Evolutionary conservation across 768 basidiomycete species (phyloP).

Genomic region (Amanita molliuscula): DNA sequence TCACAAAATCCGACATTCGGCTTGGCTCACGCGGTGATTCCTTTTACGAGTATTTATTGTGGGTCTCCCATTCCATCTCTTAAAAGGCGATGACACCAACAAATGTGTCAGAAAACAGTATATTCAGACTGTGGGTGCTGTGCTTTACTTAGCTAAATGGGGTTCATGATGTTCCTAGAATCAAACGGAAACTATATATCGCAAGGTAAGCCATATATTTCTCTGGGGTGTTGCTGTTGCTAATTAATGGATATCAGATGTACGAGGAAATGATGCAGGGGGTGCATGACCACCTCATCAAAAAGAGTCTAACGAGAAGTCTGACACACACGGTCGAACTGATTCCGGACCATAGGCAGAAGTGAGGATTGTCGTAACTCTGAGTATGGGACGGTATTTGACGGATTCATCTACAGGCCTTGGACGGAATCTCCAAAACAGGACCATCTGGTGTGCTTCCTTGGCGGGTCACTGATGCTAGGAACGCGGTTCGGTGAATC

Average conservation of each 20-base stretch:
- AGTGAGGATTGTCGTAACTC: slow-evolving; percentile 14
- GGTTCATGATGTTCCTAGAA: slow-evolving; percentile 32
- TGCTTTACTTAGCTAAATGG: neutral
- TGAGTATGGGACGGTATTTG: neutral
- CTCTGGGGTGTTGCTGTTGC: neutral
- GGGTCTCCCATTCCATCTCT: slow-evolving; percentile 13
- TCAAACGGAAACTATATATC: slow-evolving; percentile 68
- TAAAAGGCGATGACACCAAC: neutral
- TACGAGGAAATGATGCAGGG: slow-evolving; percentile 80
- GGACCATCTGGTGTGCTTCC: slow-evolving; percentile 94
- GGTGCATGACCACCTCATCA: slow-evolving; percentile 64
- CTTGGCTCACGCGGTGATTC: slow-evolving; percentile 93
- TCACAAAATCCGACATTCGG: slow-evolving; percentile 64
- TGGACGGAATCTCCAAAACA: slow-evolving; percentile 54
- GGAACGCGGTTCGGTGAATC: slow-evolving; percentile 64
- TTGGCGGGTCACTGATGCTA: slow-evolving; percentile 85
- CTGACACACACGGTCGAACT: slow-evolving; percentile 80
- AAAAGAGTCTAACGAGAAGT: slow-evolving; percentile 43
- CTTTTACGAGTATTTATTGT: slow-evolving; percentile 89
- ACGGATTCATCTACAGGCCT: neutral
- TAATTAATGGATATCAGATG: slow-evolving; percentile 42
- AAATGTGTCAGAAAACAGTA: slow-evolving; percentile 53
- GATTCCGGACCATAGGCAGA: slow-evolving; percentile 30
- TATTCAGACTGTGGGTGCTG: slow-evolving; percentile 56
- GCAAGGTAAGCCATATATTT: slow-evolving; percentile 34